Evolutionary conservation across 257 asterid species (phyloP).

Genomic region (Solanum infundibuliforme): DNA sequence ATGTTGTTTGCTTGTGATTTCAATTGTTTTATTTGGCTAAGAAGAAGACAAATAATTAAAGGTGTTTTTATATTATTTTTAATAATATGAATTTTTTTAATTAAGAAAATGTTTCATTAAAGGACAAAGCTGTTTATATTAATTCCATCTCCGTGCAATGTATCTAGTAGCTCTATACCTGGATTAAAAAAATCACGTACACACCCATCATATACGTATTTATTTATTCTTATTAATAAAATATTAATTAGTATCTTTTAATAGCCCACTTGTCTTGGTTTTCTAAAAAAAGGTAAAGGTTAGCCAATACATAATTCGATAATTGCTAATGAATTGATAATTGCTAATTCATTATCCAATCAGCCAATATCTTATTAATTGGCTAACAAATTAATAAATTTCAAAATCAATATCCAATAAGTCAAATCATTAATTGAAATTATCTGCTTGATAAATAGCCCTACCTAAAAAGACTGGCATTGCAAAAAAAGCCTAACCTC

Average conservation of each 20-base stretch:
- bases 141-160: neutral
- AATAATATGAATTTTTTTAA: neutral
- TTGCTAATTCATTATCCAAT: too few species aligned
- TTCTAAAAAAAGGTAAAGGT: neutral
- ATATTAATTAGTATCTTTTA: neutral
- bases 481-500: neutral
- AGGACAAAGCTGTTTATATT: conserved; percentile 6
- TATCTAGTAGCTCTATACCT: neutral
- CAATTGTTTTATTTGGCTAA: neutral
- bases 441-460: neutral
- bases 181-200: neutral
- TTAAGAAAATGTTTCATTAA: neutral
- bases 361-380: neutral
- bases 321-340: too few species aligned
- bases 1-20: neutral
- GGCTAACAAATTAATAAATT: too few species aligned
- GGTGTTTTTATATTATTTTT: neutral
- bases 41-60: conserved; percentile 7
- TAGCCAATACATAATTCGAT: too few species aligned
- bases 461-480: neutral
- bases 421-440: neutral
- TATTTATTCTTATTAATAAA: neutral
- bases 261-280: too few species aligned
- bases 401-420: too few species aligned
- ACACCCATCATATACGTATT: neutral